Evolutionary conservation across 1,284 basidiomycete genomes (phyloP).

Genomic region (Leccinum olivaceoglutinosum): DNA sequence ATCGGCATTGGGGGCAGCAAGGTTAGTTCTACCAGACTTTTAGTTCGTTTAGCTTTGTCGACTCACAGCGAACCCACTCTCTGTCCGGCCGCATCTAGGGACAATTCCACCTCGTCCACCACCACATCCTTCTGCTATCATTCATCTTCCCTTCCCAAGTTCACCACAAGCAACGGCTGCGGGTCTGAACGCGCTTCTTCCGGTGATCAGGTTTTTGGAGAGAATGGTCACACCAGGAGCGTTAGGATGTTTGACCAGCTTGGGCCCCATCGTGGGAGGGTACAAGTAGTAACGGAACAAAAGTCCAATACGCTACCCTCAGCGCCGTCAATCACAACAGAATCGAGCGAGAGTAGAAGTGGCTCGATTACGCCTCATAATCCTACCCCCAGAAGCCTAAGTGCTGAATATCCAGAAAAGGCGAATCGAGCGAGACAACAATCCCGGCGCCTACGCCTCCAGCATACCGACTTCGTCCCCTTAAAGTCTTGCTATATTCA

Average conservation of each 20-base stretch:
- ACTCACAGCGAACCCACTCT: background rate
- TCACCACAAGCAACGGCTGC: background rate
- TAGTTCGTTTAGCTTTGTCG: background rate
- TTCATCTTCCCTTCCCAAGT: background rate
- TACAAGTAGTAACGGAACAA: background rate
- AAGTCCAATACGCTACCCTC: background rate
- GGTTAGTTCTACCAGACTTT: background rate
- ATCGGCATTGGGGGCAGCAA: background rate
- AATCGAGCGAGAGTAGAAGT: background rate
- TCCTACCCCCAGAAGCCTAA: background rate
- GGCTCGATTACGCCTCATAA: conserved; percentile 1
- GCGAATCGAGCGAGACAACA: conserved; percentile 1
- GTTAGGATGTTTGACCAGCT: background rate
- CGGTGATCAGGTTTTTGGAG: background rate
- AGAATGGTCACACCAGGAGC: conserved; percentile 1
- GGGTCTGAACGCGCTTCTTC: background rate
- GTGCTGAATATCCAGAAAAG: background rate
- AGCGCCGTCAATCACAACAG: background rate
- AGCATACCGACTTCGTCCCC: conserved; percentile 43
- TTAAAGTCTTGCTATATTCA: conserved; percentile 69
- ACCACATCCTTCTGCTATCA: conserved; percentile 1
- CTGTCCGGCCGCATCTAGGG: background rate
- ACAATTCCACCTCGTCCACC: background rate
- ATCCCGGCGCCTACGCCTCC: conserved; percentile 2
- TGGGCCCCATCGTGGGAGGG: background rate